phyloP scores from a whole-genome alignment of 176 grass and related monocot species.

The Hordeum vulgare region DNA sequence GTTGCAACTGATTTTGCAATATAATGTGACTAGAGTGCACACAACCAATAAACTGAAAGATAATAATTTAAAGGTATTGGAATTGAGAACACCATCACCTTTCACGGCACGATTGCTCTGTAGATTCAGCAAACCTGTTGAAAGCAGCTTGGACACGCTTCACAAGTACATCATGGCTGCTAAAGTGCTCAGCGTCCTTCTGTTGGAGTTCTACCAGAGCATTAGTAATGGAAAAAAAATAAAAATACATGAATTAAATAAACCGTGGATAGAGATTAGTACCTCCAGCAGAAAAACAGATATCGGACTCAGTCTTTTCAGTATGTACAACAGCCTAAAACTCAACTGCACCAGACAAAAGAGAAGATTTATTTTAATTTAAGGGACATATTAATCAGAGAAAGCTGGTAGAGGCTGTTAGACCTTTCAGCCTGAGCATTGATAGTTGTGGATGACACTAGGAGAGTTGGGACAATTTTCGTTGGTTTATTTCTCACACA shows the following conservation, averaged over 20 bases:
- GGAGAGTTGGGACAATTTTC: too few relatives aligned
- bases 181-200: conserved; percentile 83
- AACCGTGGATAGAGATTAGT: conserved; percentile 23
- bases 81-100: conserved; percentile 50
- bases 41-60: conserved; percentile 20
- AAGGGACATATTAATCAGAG: conserved; percentile 12
- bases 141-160: conserved; percentile 71
- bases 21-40: conserved; percentile 1
- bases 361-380: neutral
- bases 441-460: too few relatives aligned
- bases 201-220: conserved; percentile 40
- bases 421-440: too few relatives aligned
- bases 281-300: conserved; percentile 78
- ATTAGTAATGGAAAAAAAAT: conserved; percentile 13
- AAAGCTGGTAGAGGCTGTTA: too few relatives aligned
- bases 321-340: conserved; percentile 82
- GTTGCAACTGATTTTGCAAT: conserved; percentile 8
- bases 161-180: conserved; percentile 77
- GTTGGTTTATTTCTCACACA: too few relatives aligned
- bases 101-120: conserved; percentile 66
- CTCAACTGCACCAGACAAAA: conserved; percentile 65
- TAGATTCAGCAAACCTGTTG: conserved; percentile 74
- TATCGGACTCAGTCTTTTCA: conserved; percentile 74
- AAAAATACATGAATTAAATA: conserved; percentile 3
- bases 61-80: conserved; percentile 1